Conservation (phyloP, 1,284 basidiomycete genomes). For the Earliella scabrosa region DNA sequence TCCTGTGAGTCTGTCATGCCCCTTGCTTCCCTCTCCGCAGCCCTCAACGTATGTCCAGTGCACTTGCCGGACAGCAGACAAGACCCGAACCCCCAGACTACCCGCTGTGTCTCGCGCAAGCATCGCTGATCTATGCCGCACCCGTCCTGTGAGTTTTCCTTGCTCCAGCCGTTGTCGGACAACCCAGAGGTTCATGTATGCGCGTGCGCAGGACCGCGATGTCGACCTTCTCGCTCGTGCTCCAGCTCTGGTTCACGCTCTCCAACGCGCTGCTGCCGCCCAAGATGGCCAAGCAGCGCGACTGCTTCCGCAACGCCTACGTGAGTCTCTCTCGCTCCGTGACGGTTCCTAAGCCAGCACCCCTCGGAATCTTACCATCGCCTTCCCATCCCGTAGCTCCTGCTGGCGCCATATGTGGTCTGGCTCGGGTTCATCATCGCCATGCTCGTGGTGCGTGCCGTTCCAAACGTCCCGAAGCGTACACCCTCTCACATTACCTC, state of each 20-base stretch:
- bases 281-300: conserved; percentile 2
- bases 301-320: conserved; percentile 10
- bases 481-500: neutral
- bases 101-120: conserved; percentile 36
- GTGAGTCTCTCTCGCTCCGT: conserved; percentile 2
- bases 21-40: neutral
- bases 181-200: neutral
- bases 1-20: conserved; percentile 26
- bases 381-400: conserved; percentile 9
- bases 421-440: conserved; percentile 23
- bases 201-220: conserved; percentile 18
- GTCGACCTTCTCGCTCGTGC: conserved; percentile 26
- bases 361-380: neutral
- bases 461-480: neutral
- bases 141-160: conserved; percentile 34
- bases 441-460: conserved; percentile 21
- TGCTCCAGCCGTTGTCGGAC: no score
- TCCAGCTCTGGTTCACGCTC: conserved; percentile 24
- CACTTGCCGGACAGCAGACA: conserved; percentile 24
- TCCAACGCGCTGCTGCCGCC: conserved; percentile 15
- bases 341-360: neutral
- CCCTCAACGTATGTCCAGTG: conserved; percentile 1
- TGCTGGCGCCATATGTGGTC: conserved; percentile 21
- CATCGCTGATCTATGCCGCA: conserved; percentile 37
- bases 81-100: conserved; percentile 17